phyloP scores from a whole-genome alignment of 2,329 filamentous ascomycete species.

The Ambrosiella cleistominuta region DNA sequence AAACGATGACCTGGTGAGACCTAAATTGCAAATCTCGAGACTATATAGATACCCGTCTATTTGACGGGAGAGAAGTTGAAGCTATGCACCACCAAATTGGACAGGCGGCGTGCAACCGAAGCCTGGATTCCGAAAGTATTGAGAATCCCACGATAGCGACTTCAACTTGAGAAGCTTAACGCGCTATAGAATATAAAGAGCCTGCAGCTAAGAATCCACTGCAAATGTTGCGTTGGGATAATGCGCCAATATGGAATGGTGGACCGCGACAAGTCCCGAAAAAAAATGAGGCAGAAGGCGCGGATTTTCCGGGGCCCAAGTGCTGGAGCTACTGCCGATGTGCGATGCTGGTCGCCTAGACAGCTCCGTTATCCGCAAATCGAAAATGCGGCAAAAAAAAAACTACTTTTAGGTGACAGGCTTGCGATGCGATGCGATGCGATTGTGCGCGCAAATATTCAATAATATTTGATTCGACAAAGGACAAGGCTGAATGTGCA shows the following conservation, averaged over 20 bases:
- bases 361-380: not conserved
- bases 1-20: not conserved
- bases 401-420: not conserved
- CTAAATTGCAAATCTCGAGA: slow-evolving; percentile 2
- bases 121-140: no score
- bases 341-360: not conserved
- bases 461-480: not conserved
- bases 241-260: not conserved
- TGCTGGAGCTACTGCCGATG: not conserved
- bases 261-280: not conserved
- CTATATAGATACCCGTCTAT: not conserved
- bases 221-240: not conserved
- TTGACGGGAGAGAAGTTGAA: no score
- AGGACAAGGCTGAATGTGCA: slow-evolving; percentile 9
- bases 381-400: not conserved
- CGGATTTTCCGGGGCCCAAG: not conserved
- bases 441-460: not conserved
- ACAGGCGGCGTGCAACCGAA: no score
- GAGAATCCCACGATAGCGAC: no score
- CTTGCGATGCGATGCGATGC: not conserved
- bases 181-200: not conserved
- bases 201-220: not conserved
- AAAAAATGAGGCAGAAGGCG: not conserved
- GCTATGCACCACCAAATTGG: no score
- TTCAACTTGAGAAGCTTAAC: not conserved